phyloP scores from a whole-genome alignment of 2,329 filamentous ascomycete species.

The Rhynchosporium agropyri region DNA sequence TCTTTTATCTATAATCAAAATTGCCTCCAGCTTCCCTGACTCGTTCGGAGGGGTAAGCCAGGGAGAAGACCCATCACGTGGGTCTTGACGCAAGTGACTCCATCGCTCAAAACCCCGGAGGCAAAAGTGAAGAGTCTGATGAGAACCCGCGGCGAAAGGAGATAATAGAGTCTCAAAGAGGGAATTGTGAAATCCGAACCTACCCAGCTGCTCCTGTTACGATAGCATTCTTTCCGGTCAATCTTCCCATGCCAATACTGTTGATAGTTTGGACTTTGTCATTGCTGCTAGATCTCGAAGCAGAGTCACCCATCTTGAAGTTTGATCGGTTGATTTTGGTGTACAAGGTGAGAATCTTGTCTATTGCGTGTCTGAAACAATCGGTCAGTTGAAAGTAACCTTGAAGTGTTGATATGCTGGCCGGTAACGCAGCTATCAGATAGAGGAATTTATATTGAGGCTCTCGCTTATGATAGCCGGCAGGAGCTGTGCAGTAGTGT shows the following conservation, averaged over 20 bases:
- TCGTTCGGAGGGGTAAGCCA: neutral
- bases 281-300: slow-evolving; percentile 29
- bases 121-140: neutral
- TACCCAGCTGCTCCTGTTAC: slow-evolving; percentile 73
- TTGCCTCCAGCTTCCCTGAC: neutral
- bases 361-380: neutral
- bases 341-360: neutral
- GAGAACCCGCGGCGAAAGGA: slow-evolving; percentile 1
- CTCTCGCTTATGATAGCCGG: slow-evolving; percentile 32
- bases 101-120: slow-evolving; percentile 1
- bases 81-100: slow-evolving; percentile 4
- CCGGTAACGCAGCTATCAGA: slow-evolving; percentile 11
- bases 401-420: neutral
- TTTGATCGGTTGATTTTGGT: slow-evolving; percentile 4
- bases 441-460: slow-evolving; percentile 15
- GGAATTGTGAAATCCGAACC: slow-evolving; percentile 38
- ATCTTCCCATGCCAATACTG: slow-evolving; percentile 42
- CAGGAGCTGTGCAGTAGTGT: slow-evolving; percentile 20
- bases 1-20: neutral
- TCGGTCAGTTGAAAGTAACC: slow-evolving; percentile 4
- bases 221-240: slow-evolving; percentile 48
- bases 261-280: slow-evolving; percentile 41
- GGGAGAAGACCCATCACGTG: slow-evolving; percentile 6
- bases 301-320: slow-evolving; percentile 26
- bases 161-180: neutral